Evolutionary conservation across 805 yeast species (phyloP).

Genomic region (Candida gorgasii): DNA sequence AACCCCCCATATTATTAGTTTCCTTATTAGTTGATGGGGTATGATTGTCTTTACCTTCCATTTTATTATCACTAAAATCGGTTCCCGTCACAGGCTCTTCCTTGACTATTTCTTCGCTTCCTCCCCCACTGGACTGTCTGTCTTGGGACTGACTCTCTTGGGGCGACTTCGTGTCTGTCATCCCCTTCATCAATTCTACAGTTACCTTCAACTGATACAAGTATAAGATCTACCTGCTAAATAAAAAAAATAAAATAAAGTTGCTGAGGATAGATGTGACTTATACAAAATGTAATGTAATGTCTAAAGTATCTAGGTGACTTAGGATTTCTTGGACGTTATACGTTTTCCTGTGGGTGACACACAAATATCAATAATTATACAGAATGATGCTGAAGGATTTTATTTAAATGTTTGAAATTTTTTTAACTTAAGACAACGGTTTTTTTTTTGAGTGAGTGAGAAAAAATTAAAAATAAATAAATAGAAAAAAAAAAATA

Average conservation of each 20-base stretch:
- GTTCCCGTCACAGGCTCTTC: too few relatives aligned
- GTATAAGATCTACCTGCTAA: neutral
- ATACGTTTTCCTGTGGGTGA: too few relatives aligned
- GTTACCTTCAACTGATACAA: neutral
- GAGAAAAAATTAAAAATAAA: neutral
- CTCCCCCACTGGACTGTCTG: too few relatives aligned
- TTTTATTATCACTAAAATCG: too few relatives aligned
- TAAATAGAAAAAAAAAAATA: neutral
- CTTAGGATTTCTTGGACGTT: too few relatives aligned
- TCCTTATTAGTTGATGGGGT: too few relatives aligned
- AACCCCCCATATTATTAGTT: too few relatives aligned
- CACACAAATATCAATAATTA: neutral
- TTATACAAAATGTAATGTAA: neutral
- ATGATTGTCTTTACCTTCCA: too few relatives aligned
- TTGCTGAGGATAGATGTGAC: neutral
- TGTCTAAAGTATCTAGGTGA: too few relatives aligned
- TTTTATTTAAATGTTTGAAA: neutral
- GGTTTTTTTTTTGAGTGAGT: constrained; percentile 1
- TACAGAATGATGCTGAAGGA: neutral
- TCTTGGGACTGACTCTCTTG: too few relatives aligned
- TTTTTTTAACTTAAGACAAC: neutral
- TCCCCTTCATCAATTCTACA: neutral
- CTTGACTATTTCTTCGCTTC: too few relatives aligned
- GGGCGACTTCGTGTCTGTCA: too few relatives aligned
- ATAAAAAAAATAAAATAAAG: neutral